Evolutionary conservation across 441 rosid species (phyloP).

Genomic region (Bruguiera hainesii): DNA sequence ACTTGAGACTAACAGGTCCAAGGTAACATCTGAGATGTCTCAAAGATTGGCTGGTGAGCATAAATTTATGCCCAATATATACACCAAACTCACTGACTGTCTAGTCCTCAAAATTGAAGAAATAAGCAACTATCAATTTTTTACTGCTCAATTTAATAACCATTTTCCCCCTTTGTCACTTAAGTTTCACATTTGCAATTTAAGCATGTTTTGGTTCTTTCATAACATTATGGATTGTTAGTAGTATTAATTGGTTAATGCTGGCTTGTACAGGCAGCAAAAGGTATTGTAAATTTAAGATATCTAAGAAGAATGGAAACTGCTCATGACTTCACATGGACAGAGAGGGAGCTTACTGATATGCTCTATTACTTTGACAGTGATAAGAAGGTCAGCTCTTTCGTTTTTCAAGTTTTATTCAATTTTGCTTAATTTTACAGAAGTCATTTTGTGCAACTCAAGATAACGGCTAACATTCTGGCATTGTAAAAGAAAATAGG

Average conservation of each 20-base stretch:
- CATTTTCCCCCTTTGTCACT: neutral
- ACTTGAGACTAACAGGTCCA: too few relatives aligned
- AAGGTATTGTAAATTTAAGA: slow-evolving; percentile 43
- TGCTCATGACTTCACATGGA: slow-evolving; percentile 72
- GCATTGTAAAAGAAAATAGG: too few relatives aligned
- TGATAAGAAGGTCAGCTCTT: slow-evolving; percentile 54
- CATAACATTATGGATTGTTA: neutral
- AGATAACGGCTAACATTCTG: too few relatives aligned
- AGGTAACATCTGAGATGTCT: too few relatives aligned
- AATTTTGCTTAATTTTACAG: neutral
- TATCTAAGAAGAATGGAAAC: slow-evolving; percentile 54
- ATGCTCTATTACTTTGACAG: slow-evolving; percentile 73
- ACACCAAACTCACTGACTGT: neutral
- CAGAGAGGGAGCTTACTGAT: slow-evolving; percentile 55
- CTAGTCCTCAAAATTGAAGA: neutral
- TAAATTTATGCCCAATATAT: too few relatives aligned
- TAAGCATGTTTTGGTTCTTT: neutral
- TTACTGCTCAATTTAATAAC: neutral
- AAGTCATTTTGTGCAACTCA: too few relatives aligned
- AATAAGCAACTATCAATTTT: neutral
- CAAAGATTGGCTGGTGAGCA: too few relatives aligned
- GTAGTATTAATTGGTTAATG: neutral
- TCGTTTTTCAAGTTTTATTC: neutral
- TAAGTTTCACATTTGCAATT: neutral
- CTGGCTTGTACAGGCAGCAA: slow-evolving; percentile 54